phyloP scores from a whole-genome alignment of 208 protist genomes.

The Naegleria lovaniensis region DNA sequence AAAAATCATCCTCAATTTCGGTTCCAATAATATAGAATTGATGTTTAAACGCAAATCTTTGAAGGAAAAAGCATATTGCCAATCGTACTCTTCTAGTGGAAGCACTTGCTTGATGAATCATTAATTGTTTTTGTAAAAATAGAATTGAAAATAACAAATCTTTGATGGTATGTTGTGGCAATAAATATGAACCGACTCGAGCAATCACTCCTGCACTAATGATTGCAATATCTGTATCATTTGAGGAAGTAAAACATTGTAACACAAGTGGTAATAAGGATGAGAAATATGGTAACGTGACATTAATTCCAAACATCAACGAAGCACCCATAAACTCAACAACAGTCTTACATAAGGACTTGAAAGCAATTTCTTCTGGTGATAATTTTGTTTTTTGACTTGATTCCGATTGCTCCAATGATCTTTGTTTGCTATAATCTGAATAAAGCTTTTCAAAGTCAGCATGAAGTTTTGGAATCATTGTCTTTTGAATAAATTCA shows the following conservation, averaged over 20 bases:
- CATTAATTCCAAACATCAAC: neutral
- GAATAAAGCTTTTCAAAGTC: neutral
- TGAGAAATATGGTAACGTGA: neutral
- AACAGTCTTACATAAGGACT: neutral
- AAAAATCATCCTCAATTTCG: neutral
- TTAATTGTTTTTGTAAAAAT: neutral
- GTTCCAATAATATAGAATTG: neutral
- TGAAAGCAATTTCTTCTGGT: neutral
- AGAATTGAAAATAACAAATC: neutral
- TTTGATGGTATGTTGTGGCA: neutral
- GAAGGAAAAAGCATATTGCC: neutral
- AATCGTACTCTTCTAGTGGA: neutral
- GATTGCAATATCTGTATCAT: neutral
- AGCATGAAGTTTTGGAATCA: neutral
- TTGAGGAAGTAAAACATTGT: neutral
- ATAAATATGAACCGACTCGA: neutral
- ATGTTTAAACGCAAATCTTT: slow-evolving; percentile 16
- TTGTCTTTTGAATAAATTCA: neutral
- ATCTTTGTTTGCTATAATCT: neutral
- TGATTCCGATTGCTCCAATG: neutral
- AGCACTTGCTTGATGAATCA: neutral
- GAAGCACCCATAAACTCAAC: neutral
- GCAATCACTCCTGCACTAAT: neutral
- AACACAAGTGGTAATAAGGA: neutral
- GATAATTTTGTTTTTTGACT: neutral